phyloP scores from a whole-genome alignment of 768 basidiomycete genomes.

The Mycena galopus region DNA sequence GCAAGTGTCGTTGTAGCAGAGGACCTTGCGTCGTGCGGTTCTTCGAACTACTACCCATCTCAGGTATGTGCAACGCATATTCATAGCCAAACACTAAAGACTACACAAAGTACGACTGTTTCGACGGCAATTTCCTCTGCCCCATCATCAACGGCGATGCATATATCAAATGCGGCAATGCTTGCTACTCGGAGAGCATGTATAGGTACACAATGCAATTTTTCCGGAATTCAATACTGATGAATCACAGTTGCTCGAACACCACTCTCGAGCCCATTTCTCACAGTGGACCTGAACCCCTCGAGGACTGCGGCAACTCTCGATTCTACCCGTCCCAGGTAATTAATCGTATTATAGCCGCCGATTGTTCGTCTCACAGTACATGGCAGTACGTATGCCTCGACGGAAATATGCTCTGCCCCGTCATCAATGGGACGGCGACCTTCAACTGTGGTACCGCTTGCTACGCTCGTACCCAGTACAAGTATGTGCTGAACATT shows the following conservation, averaged over 20 bases:
- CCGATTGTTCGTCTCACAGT: not conserved
- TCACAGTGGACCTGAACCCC: not conserved
- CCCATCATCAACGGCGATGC: slow-evolving; percentile 28
- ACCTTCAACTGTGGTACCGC: slow-evolving; percentile 14
- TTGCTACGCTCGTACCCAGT: slow-evolving; percentile 20
- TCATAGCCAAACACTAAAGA: not conserved
- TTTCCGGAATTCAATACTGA: not conserved
- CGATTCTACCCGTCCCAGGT: slow-evolving; percentile 23
- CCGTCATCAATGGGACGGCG: slow-evolving; percentile 6
- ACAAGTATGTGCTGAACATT: not conserved
- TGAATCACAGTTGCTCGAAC: slow-evolving; percentile 21
- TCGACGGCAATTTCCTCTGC: slow-evolving; percentile 30
- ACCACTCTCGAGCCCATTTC: slow-evolving; percentile 23
- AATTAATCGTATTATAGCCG: not conserved
- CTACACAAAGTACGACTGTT: slow-evolving; percentile 30
- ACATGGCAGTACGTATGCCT: slow-evolving; percentile 19
- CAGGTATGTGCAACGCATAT: slow-evolving; percentile 11
- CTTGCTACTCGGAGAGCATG: slow-evolving; percentile 28
- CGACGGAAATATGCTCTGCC: slow-evolving; percentile 30
- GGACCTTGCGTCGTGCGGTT: slow-evolving; percentile 15
- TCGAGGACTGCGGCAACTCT: slow-evolving; percentile 20
- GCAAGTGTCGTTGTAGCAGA: not conserved
- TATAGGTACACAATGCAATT: slow-evolving; percentile 16
- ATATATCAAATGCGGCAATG: slow-evolving; percentile 22
- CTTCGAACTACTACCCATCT: slow-evolving; percentile 26